phyloP scores from a whole-genome alignment of 2,329 filamentous ascomycete species.

The Gaeumannomyces tritici region DNA sequence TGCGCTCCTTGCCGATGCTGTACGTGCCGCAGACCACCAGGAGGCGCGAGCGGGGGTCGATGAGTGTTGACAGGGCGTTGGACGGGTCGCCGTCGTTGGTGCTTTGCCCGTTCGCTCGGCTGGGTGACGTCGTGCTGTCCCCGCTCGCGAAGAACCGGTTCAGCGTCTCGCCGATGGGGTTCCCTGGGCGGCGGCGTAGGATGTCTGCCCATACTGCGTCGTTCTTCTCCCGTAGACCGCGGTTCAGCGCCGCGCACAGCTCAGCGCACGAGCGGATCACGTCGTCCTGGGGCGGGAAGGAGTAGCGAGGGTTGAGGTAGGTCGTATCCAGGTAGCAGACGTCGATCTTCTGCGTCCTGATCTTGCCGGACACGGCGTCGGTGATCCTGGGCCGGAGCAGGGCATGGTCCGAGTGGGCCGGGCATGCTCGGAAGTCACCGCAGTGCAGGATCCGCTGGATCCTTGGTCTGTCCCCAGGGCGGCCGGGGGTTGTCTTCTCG shows the following conservation, averaged over 20 bases:
- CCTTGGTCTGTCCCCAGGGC: slow-evolving; percentile 36
- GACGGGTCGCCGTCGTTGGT: slow-evolving; percentile 15
- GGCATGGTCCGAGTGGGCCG: slow-evolving; percentile 73
- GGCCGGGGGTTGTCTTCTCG: slow-evolving; percentile 57
- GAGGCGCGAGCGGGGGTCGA: slow-evolving; percentile 49
- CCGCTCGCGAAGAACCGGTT: slow-evolving; percentile 39
- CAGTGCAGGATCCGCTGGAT: slow-evolving; percentile 83
- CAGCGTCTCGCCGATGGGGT: slow-evolving; percentile 30
- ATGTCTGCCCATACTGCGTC: slow-evolving; percentile 37
- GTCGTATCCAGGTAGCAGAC: slow-evolving; percentile 96
- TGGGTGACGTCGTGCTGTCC: neutral
- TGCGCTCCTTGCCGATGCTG: slow-evolving; percentile 94
- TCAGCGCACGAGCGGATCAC: slow-evolving; percentile 84
- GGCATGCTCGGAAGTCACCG: slow-evolving; percentile 89
- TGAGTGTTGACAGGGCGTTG: slow-evolving; percentile 9
- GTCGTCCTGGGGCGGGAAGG: slow-evolving; percentile 80
- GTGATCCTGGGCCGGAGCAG: slow-evolving; percentile 66
- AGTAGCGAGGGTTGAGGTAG: slow-evolving; percentile 90
- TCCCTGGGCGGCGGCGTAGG: slow-evolving; percentile 21
- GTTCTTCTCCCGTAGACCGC: slow-evolving; percentile 21
- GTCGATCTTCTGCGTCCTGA: slow-evolving; percentile 78
- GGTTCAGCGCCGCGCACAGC: slow-evolving; percentile 55
- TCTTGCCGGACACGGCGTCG: slow-evolving; percentile 61
- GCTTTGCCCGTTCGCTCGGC: neutral
- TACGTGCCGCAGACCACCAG: slow-evolving; percentile 94